Evolutionary conservation across 306 rosid species (phyloP).

Genomic region (Malus sylvestris): DNA sequence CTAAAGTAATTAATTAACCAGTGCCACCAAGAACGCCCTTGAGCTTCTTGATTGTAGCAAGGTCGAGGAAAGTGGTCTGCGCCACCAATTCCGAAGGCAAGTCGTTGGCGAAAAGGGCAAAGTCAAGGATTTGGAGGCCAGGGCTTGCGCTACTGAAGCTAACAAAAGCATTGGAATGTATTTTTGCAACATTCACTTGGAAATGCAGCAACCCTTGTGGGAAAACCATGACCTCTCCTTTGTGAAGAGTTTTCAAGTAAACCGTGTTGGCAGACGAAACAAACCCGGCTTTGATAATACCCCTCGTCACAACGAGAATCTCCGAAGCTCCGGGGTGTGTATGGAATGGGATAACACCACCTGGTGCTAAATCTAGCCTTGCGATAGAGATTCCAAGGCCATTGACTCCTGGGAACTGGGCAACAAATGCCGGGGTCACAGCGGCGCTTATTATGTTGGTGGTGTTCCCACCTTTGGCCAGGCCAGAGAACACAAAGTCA

Average conservation of each 20-base stretch:
- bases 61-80: conserved; percentile 63
- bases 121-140: conserved; percentile 76
- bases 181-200: conserved; percentile 43
- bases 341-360: conserved; percentile 80
- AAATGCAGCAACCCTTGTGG: conserved; percentile 82
- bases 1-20: conserved; percentile 22
- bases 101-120: conserved; percentile 59
- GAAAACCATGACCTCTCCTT: conserved; percentile 64
- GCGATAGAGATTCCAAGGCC: conserved; percentile 65
- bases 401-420: conserved; percentile 59
- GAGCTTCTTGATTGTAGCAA: conserved; percentile 55
- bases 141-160: conserved; percentile 65
- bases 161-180: conserved; percentile 31
- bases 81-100: conserved; percentile 44
- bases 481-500: conserved; percentile 53
- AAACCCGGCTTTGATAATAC: conserved; percentile 54
- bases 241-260: conserved; percentile 43
- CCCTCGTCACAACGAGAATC: conserved; percentile 40
- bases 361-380: conserved; percentile 54
- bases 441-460: conserved; percentile 59
- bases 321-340: conserved; percentile 76
- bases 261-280: conserved; percentile 51
- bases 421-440: conserved; percentile 72
- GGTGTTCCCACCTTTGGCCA: conserved; percentile 41
- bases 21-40: conserved; percentile 79